A percentile compares a stretch with the other conserved stretches of the same genome.
Conservation (phyloP, 139 green algal species). For the Eudorina sp. region DNA sequence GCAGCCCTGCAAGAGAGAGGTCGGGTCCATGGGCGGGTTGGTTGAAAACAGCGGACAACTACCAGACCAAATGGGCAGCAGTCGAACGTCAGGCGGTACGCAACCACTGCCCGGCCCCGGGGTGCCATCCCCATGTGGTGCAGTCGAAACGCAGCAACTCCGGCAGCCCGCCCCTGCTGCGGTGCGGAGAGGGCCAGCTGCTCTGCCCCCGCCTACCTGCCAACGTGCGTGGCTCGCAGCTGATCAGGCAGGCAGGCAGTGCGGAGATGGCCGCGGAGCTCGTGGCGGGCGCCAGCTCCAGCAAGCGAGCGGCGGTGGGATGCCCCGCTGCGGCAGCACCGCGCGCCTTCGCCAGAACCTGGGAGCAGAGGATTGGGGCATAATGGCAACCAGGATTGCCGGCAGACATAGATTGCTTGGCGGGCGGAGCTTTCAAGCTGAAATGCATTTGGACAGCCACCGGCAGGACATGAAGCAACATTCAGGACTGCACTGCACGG, state of each 20-base stretch:
- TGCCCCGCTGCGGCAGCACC: neutral
- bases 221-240: slow-evolving; percentile 6
- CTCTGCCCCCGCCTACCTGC: neutral
- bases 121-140: neutral
- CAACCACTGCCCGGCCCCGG: neutral
- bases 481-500: too few relatives aligned
- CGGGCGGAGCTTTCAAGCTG: too few relatives aligned
- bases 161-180: too few relatives aligned
- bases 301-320: neutral
- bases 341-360: slow-evolving; percentile 1
- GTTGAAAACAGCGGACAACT: neutral
- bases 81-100: neutral
- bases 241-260: neutral
- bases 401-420: neutral
- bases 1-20: neutral
- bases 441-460: neutral
- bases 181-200: too few relatives aligned
- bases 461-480: too few relatives aligned
- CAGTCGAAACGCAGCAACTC: neutral
- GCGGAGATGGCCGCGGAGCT: neutral
- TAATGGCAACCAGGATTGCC: neutral
- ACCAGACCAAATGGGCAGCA: neutral
- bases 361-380: neutral
- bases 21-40: too few relatives aligned
- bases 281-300: neutral